A percentile compares a stretch with the other conserved stretches of the same genome.
Evolutionary conservation across 805 yeast species (phyloP).

Genomic region (Zygoascus biomembranicola): DNA sequence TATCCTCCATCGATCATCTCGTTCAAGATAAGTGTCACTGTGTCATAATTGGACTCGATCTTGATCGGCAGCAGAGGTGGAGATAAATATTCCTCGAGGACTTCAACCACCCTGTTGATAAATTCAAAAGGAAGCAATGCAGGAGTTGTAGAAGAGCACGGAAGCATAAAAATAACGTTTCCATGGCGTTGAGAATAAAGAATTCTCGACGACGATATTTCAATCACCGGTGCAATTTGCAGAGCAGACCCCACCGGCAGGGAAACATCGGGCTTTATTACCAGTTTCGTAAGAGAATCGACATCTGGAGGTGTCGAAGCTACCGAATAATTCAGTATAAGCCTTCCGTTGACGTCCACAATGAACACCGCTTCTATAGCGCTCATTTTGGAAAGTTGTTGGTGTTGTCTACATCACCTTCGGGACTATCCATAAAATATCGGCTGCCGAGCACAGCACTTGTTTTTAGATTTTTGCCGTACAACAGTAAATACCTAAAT

Average conservation of each 20-base stretch:
- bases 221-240: constrained; percentile 13
- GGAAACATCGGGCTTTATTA: constrained; percentile 8
- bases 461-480: too few species aligned
- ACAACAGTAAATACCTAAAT: too few species aligned
- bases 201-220: constrained; percentile 23
- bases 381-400: constrained; percentile 19
- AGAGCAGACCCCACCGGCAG: neutral
- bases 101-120: constrained; percentile 40
- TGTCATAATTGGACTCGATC: constrained; percentile 62
- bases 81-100: constrained; percentile 52
- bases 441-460: too few species aligned
- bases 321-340: constrained; percentile 33
- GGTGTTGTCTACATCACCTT: neutral
- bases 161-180: constrained; percentile 22
- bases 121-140: constrained; percentile 52
- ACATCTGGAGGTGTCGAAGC: constrained; percentile 28
- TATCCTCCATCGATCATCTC: constrained; percentile 73
- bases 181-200: constrained; percentile 22
- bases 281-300: constrained; percentile 22
- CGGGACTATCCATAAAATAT: neutral
- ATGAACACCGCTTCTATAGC: constrained; percentile 34
- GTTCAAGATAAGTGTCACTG: constrained; percentile 58
- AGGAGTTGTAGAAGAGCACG: constrained; percentile 29
- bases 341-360: constrained; percentile 35
- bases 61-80: constrained; percentile 47